A percentile compares a stretch with the other conserved stretches of the same genome.
Conservation (phyloP, 306 rosid genomes). For the Pueraria montana region DNA sequence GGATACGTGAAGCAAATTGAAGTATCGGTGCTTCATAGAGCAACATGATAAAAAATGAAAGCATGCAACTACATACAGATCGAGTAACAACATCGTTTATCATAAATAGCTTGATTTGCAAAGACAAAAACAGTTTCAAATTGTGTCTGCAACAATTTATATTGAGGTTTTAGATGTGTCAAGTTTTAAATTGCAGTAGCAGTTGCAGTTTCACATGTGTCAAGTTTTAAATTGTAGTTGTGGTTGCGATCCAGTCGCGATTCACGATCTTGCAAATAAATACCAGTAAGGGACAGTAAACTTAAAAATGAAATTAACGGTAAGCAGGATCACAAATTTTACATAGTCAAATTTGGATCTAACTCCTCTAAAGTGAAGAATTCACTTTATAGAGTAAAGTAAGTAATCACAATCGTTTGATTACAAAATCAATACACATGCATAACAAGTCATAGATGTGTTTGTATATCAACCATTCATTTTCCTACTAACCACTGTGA, state of each 20-base stretch:
- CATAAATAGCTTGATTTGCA: neutral
- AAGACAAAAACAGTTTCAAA: neutral
- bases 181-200: neutral
- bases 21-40: no score
- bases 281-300: neutral
- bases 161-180: neutral
- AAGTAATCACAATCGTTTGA: neutral
- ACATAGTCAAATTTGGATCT: neutral
- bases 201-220: neutral
- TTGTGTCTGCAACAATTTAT: neutral
- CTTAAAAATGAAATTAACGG: neutral
- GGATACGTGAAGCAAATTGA: no score
- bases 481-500: neutral
- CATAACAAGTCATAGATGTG: neutral
- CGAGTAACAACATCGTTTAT: no score
- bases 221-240: neutral
- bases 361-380: neutral
- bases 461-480: neutral
- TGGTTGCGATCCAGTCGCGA: neutral
- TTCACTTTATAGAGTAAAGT: neutral
- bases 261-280: neutral
- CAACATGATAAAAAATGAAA: neutral
- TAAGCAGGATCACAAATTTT: conserved; percentile 17
- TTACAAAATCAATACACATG: neutral
- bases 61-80: conserved; percentile 16